Base-by-base conservation (phyloP, 805 yeast species). In the Jamesozyma jinghongensis region DNA sequence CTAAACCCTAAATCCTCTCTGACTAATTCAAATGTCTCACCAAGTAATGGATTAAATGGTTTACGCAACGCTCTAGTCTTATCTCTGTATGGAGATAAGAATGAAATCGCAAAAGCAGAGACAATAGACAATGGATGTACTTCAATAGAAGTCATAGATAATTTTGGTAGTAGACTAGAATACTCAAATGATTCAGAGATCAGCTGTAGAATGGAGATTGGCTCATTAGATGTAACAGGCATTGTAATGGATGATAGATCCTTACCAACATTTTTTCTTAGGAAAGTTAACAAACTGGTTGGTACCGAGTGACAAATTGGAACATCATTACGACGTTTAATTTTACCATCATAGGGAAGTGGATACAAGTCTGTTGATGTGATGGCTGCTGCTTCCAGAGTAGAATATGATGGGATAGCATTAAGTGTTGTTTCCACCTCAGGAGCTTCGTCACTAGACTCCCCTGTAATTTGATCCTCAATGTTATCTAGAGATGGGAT, bases 161-260 rank as follows among this genome's bases (percentile, higher is more conserved):
- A 85, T 31, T 73, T 70, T 46, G 78, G 77, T 34, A 92, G 65
- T 32, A 92, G 54, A 34, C 73, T 66, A 27, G 84, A 61, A 58
- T 85, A 85, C 60, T 92, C 98, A 54, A 84, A 70, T 35, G 77
- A 61, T 59, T 92, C 98, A 0, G 92, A 70, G 50, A 80, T 75
- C 46, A 79, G 74, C 59, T 92, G 95, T 41, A 90, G 67, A 22
- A 84, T 76, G 0, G 94, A 76, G 18, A 90, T 57, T 0, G 98
- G 98, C 61, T 92, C 98, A 63, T 92, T 92, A 40, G 87, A 74
- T 1, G 92, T 79, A 6, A 92, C 95, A 1, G 98, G 98, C 88
- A 90, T 87, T 0, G 95, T 79, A 34, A 88, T 74, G 1, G 86
- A 71, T 0, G 87, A 71, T 42, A 92, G 59, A 60, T 90, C 97